These are phyloP conservation scores for Wickerhamomyces silvicola DNA, from an alignment of 805 yeast genomes.

Conservation along the genomic window DNA sequence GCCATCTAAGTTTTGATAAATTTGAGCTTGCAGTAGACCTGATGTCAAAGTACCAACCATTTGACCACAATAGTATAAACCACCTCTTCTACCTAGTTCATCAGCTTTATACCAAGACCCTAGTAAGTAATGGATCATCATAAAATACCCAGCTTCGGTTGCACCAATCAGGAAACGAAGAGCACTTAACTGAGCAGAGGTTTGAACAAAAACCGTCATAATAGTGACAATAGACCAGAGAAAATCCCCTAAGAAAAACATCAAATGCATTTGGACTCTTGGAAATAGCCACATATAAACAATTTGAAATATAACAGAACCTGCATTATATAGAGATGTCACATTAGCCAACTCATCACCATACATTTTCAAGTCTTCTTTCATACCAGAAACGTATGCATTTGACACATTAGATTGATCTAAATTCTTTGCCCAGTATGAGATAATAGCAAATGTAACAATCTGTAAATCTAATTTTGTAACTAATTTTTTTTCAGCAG, in stretches of 20 bases:
- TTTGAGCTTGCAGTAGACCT: constrained; percentile 49
- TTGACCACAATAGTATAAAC: constrained; percentile 51
- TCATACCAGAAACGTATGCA: constrained; percentile 39
- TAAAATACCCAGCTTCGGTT: constrained; percentile 59
- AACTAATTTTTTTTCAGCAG: constrained; percentile 34
- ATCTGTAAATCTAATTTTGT: constrained; percentile 46
- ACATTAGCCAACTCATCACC: constrained; percentile 61
- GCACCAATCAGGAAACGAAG: constrained; percentile 58
- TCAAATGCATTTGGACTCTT: constrained; percentile 43
- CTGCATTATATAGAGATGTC: constrained; percentile 52
- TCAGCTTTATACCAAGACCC: constrained; percentile 57
- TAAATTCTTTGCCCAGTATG: constrained; percentile 52
- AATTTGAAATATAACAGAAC: constrained; percentile 54
- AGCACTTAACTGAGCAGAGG: constrained; percentile 47
- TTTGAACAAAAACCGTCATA: constrained; percentile 41
- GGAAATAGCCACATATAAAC: constrained; percentile 60
- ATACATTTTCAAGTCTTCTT: too few relatives aligned
- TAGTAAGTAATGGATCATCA: constrained; percentile 49
- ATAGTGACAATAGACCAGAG: constrained; percentile 65
- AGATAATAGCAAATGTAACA: constrained; percentile 46
- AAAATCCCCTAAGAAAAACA: constrained; percentile 48
- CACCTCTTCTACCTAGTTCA: constrained; percentile 58
- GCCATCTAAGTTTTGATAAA: constrained; percentile 34
- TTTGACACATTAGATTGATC: constrained; percentile 33
- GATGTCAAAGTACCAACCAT: constrained; percentile 43